These are phyloP conservation scores for Pyrenophora teres DNA, from an alignment of 2,329 filamentous ascomycete genomes.

Conservation along the genomic window DNA sequence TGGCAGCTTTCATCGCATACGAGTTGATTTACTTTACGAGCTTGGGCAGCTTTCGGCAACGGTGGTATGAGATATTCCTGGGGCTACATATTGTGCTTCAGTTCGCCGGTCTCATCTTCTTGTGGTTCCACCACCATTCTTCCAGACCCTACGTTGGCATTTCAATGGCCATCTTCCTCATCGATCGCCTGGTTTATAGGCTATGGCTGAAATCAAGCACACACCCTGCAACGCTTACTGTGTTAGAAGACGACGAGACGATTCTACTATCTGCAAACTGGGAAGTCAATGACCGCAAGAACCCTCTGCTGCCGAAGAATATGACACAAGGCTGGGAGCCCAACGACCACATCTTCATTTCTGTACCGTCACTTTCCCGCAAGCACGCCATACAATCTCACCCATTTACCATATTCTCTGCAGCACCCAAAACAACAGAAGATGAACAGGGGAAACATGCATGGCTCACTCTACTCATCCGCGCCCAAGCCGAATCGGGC, in stretches of 20 bases:
- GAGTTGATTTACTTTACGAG: constrained; percentile 67
- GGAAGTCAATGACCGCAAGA: constrained; percentile 32
- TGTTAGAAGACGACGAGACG: constrained; percentile 64
- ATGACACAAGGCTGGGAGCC: constrained; percentile 62
- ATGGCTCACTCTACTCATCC: constrained; percentile 63
- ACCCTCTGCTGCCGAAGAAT: constrained; percentile 32
- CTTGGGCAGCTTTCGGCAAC: constrained; percentile 62
- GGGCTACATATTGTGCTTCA: constrained; percentile 64
- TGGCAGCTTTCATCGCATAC: constrained; percentile 62
- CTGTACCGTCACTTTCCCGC: constrained; percentile 59
- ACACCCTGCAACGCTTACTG: constrained; percentile 55
- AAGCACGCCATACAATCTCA: constrained; percentile 64
- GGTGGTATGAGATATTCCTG: constrained; percentile 68
- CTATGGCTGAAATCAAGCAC: constrained; percentile 57
- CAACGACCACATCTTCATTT: constrained; percentile 68
- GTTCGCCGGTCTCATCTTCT: constrained; percentile 57
- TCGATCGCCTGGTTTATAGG: constrained; percentile 64
- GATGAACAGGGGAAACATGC: constrained; percentile 48
- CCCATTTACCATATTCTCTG: constrained; percentile 69
- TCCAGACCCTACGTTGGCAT: constrained; percentile 59
- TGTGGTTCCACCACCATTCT: constrained; percentile 64
- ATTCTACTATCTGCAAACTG: constrained; percentile 56
- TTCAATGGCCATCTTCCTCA: constrained; percentile 60
- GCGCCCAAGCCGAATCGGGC: constrained; percentile 57
- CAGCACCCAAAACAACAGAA: constrained; percentile 55